phyloP scores from a whole-genome alignment of 2,329 filamentous ascomycete species.

The Thelonectria blattea region DNA sequence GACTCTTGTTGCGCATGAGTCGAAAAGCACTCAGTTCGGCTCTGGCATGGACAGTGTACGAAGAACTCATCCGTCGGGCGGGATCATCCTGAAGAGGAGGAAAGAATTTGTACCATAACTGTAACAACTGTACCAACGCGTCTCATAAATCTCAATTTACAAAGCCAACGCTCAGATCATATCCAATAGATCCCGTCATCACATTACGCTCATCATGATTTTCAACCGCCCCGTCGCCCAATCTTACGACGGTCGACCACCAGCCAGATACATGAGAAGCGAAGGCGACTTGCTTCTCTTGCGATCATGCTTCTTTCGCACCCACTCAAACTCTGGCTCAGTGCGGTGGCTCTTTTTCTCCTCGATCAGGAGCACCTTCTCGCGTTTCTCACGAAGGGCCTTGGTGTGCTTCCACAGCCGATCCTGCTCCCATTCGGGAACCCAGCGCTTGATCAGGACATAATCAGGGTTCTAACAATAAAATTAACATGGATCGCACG shows the following conservation, averaged over 20 bases:
- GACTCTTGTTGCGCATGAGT: slow-evolving; percentile 83
- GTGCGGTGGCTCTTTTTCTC: slow-evolving; percentile 51
- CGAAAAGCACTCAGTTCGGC: slow-evolving; percentile 92
- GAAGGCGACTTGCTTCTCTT: slow-evolving; percentile 63
- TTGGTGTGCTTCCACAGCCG: slow-evolving; percentile 75
- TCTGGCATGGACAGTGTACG: slow-evolving; percentile 97
- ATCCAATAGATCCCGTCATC: not conserved
- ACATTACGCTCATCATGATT: slow-evolving; percentile 7
- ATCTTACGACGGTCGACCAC: slow-evolving; percentile 50
- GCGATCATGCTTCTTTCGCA: slow-evolving; percentile 61
- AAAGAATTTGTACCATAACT: slow-evolving; percentile 27
- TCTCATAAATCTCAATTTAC: slow-evolving; percentile 25
- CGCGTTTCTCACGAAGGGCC: slow-evolving; percentile 63
- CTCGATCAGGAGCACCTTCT: slow-evolving; percentile 55
- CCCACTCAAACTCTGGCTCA: slow-evolving; percentile 60
- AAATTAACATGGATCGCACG: not conserved
- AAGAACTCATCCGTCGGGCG: slow-evolving; percentile 79
- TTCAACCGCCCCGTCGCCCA: not conserved
- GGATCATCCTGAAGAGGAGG: slow-evolving; percentile 22
- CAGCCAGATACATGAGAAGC: slow-evolving; percentile 64
- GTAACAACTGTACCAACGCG: slow-evolving; percentile 37
- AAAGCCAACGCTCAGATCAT: slow-evolving; percentile 13
- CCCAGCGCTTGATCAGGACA: slow-evolving; percentile 75
- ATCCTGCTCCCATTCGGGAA: slow-evolving; percentile 74
- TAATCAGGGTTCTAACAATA: slow-evolving; percentile 66